These are phyloP conservation scores for Globisporangium spiculum DNA, from an alignment of 352 stramenopile species.

Conservation along the genomic window DNA sequence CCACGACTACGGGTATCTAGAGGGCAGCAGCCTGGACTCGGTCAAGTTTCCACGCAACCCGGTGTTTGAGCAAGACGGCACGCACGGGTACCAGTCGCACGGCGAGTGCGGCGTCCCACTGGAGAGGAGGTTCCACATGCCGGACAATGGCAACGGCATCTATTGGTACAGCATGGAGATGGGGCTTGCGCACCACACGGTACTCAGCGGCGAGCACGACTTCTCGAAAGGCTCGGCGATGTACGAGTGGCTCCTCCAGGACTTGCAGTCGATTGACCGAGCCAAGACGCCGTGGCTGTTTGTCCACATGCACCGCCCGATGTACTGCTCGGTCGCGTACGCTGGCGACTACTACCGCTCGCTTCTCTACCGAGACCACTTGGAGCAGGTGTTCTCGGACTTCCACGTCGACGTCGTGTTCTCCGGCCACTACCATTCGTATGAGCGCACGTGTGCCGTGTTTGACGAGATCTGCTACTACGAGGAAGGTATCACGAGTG, in stretches of 20 bases:
- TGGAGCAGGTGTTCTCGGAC: conserved; percentile 43
- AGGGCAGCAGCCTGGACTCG: conserved; percentile 24
- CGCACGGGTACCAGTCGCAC: conserved; percentile 42
- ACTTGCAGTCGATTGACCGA: conserved; percentile 45
- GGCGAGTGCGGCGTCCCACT: conserved; percentile 86
- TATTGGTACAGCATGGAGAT: conserved; percentile 62
- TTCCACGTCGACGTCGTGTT: conserved; percentile 64
- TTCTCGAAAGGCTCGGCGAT: conserved; percentile 40
- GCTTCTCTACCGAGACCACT: conserved; percentile 38
- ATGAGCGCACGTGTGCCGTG: conserved; percentile 58
- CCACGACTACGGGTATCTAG: conserved; percentile 47
- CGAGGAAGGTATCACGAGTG: conserved; percentile 10
- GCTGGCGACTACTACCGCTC: conserved; percentile 38
- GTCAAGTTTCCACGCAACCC: conserved; percentile 28
- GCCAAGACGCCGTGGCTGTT: conserved; percentile 55
- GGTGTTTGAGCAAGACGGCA: conserved; percentile 32
- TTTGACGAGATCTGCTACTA: conserved; percentile 44
- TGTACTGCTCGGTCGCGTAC: conserved; percentile 54
- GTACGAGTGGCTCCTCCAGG: conserved; percentile 48
- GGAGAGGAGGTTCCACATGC: conserved; percentile 75
- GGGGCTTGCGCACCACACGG: conserved; percentile 41
- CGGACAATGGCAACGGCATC: conserved; percentile 43
- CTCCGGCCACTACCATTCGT: conserved; percentile 59
- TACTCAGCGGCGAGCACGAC: conserved; percentile 55
- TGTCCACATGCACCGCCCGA: conserved; percentile 50